These are phyloP conservation scores for Acacia acuminata DNA, from an alignment of 306 rosid genomes.

Conservation along the genomic window DNA sequence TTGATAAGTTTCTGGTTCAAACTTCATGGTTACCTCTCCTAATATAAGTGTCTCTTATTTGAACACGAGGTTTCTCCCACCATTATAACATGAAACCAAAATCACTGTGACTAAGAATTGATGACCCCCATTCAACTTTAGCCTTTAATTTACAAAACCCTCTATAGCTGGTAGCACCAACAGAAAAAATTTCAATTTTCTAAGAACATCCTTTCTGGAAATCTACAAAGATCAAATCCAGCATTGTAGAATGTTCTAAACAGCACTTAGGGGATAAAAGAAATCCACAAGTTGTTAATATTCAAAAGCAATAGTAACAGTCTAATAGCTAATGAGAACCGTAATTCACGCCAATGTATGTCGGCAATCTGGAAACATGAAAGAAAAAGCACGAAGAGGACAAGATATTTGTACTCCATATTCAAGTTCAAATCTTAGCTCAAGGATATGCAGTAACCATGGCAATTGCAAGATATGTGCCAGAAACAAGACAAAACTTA, in stretches of 20 bases:
- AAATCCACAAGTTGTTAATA: conserved; percentile 4
- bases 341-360: conserved; percentile 2
- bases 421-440: neutral
- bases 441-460: neutral
- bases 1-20: no score
- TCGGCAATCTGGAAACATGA: conserved; percentile 21
- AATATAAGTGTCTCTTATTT: no score
- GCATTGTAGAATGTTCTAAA: neutral
- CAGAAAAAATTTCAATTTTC: no score
- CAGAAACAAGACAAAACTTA: neutral
- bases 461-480: neutral
- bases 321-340: conserved; percentile 5
- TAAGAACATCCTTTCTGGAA: no score
- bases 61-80: no score
- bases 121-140: no score
- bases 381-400: neutral
- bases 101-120: no score
- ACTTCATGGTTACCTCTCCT: fast-evolving
- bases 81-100: no score
- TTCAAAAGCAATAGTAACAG: neutral
- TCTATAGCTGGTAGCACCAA: no score
- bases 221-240: neutral
- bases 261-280: neutral
- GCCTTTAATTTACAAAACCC: no score
- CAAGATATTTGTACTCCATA: neutral